Percentiles rank a stretch among this genome's conserved stretches.
These are phyloP conservation scores for Chytriomyces sp. DNA, from an alignment of 192 early-diverging fungal genomes.

Conservation along the genomic window DNA sequence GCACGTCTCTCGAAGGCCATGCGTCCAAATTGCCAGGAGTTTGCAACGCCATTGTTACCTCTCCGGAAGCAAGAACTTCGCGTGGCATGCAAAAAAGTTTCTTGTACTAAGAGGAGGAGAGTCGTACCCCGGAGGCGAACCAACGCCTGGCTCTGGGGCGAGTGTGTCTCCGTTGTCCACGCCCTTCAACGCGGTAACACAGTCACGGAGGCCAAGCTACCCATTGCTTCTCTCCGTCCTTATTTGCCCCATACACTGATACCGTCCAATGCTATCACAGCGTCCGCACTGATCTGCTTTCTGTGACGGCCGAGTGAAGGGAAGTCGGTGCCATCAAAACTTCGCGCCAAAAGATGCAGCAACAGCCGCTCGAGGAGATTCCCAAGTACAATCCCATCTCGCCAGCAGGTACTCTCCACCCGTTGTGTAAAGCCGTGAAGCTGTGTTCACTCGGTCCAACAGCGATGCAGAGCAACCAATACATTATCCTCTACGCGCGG, in stretches of 20 bases:
- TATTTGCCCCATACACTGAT: too few relatives aligned
- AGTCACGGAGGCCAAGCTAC: too few relatives aligned
- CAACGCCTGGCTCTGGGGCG: too few relatives aligned
- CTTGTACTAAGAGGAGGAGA: too few relatives aligned
- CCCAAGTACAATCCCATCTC: conserved; percentile 26
- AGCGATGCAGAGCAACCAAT: conserved; percentile 53
- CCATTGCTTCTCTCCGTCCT: too few relatives aligned
- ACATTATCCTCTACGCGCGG: conserved; percentile 63
- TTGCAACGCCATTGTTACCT: too few relatives aligned
- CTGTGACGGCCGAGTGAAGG: background rate
- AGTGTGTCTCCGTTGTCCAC: too few relatives aligned
- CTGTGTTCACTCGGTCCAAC: background rate
- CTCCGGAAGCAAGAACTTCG: too few relatives aligned
- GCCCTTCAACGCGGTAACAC: background rate
- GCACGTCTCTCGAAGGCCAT: too few relatives aligned
- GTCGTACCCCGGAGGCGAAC: too few relatives aligned
- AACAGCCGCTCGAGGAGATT: background rate
- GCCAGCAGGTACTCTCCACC: background rate
- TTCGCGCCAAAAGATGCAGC: background rate
- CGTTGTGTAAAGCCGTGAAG: background rate
- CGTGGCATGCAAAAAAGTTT: too few relatives aligned
- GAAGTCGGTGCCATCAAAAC: background rate
- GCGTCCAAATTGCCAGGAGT: too few relatives aligned
- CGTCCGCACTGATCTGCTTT: background rate
- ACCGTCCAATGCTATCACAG: background rate